A percentile compares a stretch with the other conserved stretches of the same genome.
These are phyloP conservation scores for Penicilliopsis zonata DNA, from an alignment of 495 filamentous ascomycete genomes.

Conservation along the genomic window DNA sequence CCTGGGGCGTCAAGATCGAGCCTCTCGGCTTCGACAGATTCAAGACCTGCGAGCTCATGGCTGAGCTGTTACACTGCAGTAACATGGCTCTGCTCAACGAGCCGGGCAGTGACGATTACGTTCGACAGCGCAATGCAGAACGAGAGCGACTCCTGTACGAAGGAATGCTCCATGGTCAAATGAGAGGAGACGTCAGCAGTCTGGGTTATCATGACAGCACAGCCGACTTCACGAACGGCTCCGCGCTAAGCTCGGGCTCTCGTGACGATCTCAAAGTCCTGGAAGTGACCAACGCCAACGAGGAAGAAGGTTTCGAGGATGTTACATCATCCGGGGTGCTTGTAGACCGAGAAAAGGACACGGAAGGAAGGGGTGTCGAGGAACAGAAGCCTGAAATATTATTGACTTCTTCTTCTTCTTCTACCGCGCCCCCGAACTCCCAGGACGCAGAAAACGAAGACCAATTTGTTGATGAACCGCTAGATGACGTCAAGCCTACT, in stretches of 20 bases:
- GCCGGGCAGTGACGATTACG: slow-evolving; percentile 76
- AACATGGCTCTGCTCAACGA: slow-evolving; percentile 98
- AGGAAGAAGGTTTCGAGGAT: slow-evolving; percentile 94
- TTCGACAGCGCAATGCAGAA: slow-evolving; percentile 68
- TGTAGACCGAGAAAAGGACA: slow-evolving; percentile 47
- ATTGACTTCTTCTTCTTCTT: neutral
- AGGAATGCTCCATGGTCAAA: slow-evolving; percentile 34
- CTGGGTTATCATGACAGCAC: slow-evolving; percentile 40
- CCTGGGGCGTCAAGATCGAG: slow-evolving; percentile 85
- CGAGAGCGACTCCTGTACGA: slow-evolving; percentile 65
- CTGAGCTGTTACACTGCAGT: slow-evolving; percentile 92
- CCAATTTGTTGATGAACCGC: slow-evolving; percentile 4
- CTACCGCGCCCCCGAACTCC: neutral
- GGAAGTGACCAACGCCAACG: slow-evolving; percentile 64
- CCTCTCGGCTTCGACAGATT: slow-evolving; percentile 95
- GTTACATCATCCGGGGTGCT: slow-evolving; percentile 60
- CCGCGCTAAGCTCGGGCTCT: slow-evolving; percentile 21
- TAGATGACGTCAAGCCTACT: neutral
- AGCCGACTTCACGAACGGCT: slow-evolving; percentile 27
- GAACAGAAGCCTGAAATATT: slow-evolving; percentile 2
- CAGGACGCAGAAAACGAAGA: slow-evolving; percentile 5
- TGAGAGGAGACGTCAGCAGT: slow-evolving; percentile 24
- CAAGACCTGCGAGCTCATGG: slow-evolving; percentile 99
- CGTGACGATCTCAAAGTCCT: slow-evolving; percentile 37
- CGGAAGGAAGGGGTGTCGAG: slow-evolving; percentile 24